Evolutionary conservation across 148 eudicot species (phyloP).

Genomic region (Camellia japonica): DNA sequence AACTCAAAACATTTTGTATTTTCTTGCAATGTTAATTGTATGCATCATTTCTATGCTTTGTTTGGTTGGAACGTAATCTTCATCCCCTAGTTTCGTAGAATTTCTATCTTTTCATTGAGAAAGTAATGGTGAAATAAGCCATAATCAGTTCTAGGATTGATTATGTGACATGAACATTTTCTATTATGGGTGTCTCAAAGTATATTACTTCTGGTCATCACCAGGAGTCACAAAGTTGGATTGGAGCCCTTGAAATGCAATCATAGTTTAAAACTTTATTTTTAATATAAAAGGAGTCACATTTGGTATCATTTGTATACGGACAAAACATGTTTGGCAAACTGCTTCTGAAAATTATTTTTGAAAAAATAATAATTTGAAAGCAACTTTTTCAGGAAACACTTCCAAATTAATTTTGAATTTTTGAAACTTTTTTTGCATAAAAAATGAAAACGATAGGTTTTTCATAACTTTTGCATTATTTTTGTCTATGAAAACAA

Average conservation of each 20-base stretch:
- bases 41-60: not conserved
- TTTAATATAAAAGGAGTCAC: not conserved
- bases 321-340: too few species aligned
- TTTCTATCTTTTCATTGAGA: not conserved
- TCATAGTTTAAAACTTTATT: not conserved
- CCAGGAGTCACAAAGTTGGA: not conserved
- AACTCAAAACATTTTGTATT: not conserved
- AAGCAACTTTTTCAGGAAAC: too few species aligned
- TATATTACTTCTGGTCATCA: not conserved
- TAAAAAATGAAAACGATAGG: too few species aligned
- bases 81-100: not conserved
- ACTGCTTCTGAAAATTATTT: too few species aligned
- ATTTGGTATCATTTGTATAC: too few species aligned
- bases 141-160: not conserved
- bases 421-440: too few species aligned
- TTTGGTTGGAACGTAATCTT: not conserved
- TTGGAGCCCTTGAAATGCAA: slow-evolving; percentile 1
- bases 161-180: not conserved
- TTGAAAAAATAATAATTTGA: too few species aligned
- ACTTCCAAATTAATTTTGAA: too few species aligned
- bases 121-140: not conserved
- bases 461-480: too few species aligned
- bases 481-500: too few species aligned
- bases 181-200: not conserved
- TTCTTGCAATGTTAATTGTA: not conserved